Evolutionary conservation across 2,329 filamentous ascomycete genomes (phyloP).

Genomic region (Ceratocystis cacaofunesta): DNA sequence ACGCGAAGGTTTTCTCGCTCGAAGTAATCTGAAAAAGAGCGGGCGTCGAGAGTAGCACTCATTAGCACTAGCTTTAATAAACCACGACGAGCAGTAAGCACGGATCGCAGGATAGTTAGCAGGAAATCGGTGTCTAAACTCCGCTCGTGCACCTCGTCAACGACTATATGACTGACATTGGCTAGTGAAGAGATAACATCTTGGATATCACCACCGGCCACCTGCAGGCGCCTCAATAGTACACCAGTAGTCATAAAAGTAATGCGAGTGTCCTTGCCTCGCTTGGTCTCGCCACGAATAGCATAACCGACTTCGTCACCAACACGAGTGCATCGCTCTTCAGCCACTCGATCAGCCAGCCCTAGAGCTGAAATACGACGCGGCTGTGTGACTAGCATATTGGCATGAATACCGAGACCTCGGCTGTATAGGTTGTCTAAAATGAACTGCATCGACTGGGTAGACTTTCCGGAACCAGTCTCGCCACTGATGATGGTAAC

Average conservation of each 20-base stretch:
- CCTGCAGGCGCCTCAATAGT: conserved; percentile 70
- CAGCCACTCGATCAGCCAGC: conserved; percentile 83
- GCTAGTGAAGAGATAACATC: conserved; percentile 70
- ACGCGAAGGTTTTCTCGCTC: conserved; percentile 50
- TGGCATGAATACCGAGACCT: conserved; percentile 60
- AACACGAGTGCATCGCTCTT: conserved; percentile 68
- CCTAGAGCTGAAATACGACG: conserved; percentile 87
- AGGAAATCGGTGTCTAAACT: conserved; percentile 92
- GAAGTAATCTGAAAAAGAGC: conserved; percentile 76
- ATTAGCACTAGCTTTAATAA: conserved; percentile 83
- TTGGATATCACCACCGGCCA: conserved; percentile 37
- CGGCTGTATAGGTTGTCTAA: conserved; percentile 75
- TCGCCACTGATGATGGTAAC: conserved; percentile 53
- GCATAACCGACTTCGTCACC: conserved; percentile 84
- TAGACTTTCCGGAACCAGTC: conserved; percentile 27
- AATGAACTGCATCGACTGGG: conserved; percentile 86
- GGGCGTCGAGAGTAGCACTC: conserved; percentile 87
- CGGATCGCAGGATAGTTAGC: conserved; percentile 71
- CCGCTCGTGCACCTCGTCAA: conserved; percentile 93
- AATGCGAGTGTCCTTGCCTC: conserved; percentile 62
- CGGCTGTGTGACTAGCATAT: conserved; percentile 92
- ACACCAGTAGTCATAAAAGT: conserved; percentile 96
- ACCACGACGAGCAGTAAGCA: conserved; percentile 57
- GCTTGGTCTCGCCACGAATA: conserved; percentile 78
- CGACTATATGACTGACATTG: conserved; percentile 85